phyloP scores from a whole-genome alignment of 23 red algal species.

The Cyanidiococcus yangmingshanensis region DNA sequence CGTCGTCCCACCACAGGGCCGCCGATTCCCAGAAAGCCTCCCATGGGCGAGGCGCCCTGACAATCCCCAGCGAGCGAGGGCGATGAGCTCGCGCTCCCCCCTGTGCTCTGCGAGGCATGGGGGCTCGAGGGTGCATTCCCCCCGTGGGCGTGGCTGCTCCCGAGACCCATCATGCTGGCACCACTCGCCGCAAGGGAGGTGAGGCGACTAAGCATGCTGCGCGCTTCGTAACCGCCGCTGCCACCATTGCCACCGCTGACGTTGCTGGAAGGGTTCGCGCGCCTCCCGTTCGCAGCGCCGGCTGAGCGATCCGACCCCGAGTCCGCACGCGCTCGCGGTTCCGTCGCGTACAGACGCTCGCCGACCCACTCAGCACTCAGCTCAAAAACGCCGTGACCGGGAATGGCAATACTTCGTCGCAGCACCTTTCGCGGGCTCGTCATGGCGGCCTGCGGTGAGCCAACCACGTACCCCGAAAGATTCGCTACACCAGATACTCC shows the following conservation, averaged over 20 bases:
- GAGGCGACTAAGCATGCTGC: constrained; percentile 10
- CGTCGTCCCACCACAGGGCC: not conserved
- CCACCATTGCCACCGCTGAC: not conserved
- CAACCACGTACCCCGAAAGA: not conserved
- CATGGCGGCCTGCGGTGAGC: not conserved
- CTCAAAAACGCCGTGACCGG: not conserved
- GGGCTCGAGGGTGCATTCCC: not conserved
- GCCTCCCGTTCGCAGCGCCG: not conserved
- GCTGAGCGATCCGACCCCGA: not conserved
- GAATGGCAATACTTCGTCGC: not conserved
- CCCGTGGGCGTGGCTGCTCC: not conserved
- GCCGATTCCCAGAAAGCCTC: not conserved
- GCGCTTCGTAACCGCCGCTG: not conserved
- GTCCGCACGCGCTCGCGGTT: not conserved
- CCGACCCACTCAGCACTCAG: not conserved
- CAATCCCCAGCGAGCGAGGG: not conserved
- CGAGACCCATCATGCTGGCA: not conserved
- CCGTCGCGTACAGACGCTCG: constrained; percentile 1
- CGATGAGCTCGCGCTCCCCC: not conserved
- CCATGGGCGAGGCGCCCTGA: not conserved
- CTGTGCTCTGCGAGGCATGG: not conserved
- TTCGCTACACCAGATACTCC: not conserved
- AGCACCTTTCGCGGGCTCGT: constrained; percentile 10
- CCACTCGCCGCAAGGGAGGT: constrained; percentile 6
- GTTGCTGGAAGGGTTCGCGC: not conserved